Evolutionary conservation across 306 rosid genomes (phyloP).

Genomic region (Sindora glabra): DNA sequence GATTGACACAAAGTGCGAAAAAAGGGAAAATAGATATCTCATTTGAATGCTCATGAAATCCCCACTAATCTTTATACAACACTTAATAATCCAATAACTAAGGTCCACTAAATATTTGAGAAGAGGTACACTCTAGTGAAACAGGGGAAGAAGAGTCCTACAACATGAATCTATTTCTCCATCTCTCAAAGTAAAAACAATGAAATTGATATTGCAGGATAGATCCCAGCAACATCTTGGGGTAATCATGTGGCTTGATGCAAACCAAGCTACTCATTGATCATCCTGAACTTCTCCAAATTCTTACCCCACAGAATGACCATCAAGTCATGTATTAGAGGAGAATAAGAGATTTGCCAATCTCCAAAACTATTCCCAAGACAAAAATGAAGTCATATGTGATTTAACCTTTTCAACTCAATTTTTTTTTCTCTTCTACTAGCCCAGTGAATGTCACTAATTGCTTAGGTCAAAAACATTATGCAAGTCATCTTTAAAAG

Average conservation of each 20-base stretch:
- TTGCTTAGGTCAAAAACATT: constrained; percentile 84
- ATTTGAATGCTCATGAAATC: no score
- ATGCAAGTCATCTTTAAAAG: constrained; percentile 79
- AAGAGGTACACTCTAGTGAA: no score
- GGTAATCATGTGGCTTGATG: constrained; percentile 27
- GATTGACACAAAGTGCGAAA: no score
- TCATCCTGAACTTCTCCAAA: constrained; percentile 82
- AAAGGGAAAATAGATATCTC: no score
- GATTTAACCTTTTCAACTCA: constrained; percentile 80
- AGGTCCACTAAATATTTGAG: no score
- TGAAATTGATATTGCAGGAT: no score
- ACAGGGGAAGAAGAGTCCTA: no score
- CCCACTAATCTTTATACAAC: no score
- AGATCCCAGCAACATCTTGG: not conserved
- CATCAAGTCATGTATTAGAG: not conserved
- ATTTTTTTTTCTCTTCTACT: constrained; percentile 73
- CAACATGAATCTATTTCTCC: no score
- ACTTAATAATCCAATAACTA: no score
- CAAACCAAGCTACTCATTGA: constrained; percentile 62
- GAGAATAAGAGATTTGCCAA: constrained; percentile 2
- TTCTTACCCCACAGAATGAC: constrained; percentile 60
- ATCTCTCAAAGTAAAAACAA: no score
- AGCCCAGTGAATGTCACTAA: constrained; percentile 56
- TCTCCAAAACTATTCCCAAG: constrained; percentile 6
- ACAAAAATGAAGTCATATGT: not conserved